A percentile compares a stretch with the other conserved stretches of the same genome.
Evolutionary conservation across 345 rosid species (phyloP).

Genomic region (Triadica sebifera): DNA sequence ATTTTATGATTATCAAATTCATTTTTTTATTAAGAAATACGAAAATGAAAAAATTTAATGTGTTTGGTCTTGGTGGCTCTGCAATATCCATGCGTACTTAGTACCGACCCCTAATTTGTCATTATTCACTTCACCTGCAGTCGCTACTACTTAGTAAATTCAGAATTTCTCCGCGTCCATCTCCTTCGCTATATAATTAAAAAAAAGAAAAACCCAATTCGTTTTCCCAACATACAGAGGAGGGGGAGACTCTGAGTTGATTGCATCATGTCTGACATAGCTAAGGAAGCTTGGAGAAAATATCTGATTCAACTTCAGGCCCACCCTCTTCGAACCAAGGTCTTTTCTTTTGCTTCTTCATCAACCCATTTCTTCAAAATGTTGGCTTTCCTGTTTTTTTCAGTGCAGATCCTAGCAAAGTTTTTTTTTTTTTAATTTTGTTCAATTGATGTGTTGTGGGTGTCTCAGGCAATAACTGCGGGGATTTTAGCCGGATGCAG

Average conservation of each 20-base stretch:
- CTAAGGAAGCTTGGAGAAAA: constrained; percentile 82
- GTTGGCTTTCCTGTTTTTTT: neutral
- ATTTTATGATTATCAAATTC: too few species aligned
- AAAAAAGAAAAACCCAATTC: neutral
- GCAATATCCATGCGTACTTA: too few species aligned
- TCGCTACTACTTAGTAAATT: neutral
- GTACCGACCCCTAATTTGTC: neutral
- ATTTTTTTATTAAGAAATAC: too few species aligned
- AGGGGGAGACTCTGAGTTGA: neutral
- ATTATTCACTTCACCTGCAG: neutral
- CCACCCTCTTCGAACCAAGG: constrained; percentile 87
- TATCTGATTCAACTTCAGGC: constrained; percentile 83
- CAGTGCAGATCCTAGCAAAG: neutral
- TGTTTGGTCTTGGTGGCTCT: too few species aligned
- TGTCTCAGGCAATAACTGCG: constrained; percentile 69
- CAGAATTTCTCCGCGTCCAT: neutral
- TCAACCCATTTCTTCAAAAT: constrained; percentile 12
- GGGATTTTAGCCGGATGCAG: constrained; percentile 76
- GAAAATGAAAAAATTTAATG: too few species aligned
- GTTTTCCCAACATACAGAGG: neutral
- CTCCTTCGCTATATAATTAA: neutral
- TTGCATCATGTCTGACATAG: constrained; percentile 61
- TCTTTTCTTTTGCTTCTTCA: constrained; percentile 9
- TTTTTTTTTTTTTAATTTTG: neutral
- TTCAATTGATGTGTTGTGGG: constrained; percentile 13